Evolutionary conservation across 495 filamentous ascomycete genomes (phyloP), one percentile per base, ranked within the genome.

Genomic region (Clohesyomyces aquaticus): DNA sequence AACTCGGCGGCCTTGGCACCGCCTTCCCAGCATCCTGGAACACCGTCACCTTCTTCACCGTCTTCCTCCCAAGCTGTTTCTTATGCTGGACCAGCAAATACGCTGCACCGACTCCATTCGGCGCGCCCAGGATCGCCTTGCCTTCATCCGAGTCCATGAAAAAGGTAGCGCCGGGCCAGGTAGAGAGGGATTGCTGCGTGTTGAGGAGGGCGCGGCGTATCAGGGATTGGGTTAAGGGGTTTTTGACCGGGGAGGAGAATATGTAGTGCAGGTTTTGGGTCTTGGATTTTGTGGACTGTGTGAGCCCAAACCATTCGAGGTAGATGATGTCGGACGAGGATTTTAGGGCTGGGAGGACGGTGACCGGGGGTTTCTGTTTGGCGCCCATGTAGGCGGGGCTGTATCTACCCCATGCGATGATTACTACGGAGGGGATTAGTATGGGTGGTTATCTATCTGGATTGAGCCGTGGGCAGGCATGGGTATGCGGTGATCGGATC

Each of bases 1-100:
- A 18, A 21, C 48, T 61, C 32, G 59, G 59, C 3, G 22, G 23
- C 35, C 41, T 22, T 19, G 16, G n/a, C 19, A 41, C 19, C 22
- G 14, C 41, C 16, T 32, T 35, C n/a, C 18, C 38, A 14, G n/a
- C 53, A 53, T 57, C 43, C 52, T 25, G 6, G 28, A 65, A 65
- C 21, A 65, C 55, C 1, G 28, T 52, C 10, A 65, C 45, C 32
- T 52, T 52, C 25, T 51, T 25, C 4, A 58, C 51, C 16, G 25
- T 53, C 48, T 58, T 65, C 11, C 8, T n/a, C 12, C 61, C 61
- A n/a, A 65, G 29, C 26, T 52, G 53, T 25, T 6, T 6, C 26
- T 65, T 65, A 38, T 65, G 61, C 27, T 58, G 38, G 18, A 45
- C 9, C n/a, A 65, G 55, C 10, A 65, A 59, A 14, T 10, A 59